These are phyloP conservation scores for Bertia moriformis DNA, from an alignment of 2,329 filamentous ascomycete species.

Conservation along the genomic window DNA sequence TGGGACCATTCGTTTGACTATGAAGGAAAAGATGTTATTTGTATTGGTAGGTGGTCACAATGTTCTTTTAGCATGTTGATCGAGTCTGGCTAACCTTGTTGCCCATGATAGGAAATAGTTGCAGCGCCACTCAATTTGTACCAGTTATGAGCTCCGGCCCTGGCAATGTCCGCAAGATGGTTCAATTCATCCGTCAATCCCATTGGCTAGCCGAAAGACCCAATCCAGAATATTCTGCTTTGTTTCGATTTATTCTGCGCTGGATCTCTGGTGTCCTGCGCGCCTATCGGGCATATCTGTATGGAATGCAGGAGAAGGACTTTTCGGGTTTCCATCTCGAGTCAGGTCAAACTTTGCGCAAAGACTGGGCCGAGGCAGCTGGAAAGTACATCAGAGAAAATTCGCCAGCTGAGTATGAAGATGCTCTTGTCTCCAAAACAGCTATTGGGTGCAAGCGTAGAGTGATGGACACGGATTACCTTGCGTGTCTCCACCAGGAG, in stretches of 20 bases:
- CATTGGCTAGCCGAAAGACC: constrained; percentile 30
- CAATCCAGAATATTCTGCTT: constrained; percentile 21
- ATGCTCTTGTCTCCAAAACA: constrained; percentile 22
- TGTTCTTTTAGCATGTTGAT: background rate
- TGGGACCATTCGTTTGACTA: constrained; percentile 23
- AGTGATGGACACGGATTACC: constrained; percentile 29
- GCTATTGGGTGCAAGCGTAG: constrained; percentile 31
- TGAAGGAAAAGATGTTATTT: constrained; percentile 19
- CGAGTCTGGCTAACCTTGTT: too few species aligned
- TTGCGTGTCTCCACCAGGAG: constrained; percentile 22
- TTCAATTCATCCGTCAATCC: constrained; percentile 32
- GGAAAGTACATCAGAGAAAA: constrained; percentile 23
- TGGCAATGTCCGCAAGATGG: constrained; percentile 19
- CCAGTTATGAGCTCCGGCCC: constrained; percentile 22
- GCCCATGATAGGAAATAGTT: constrained; percentile 23
- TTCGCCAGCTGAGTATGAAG: constrained; percentile 26
- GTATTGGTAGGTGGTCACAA: constrained; percentile 13
- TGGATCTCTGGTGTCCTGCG: constrained; percentile 27
- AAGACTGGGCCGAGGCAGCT: constrained; percentile 18
- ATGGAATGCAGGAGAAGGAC: constrained; percentile 25
- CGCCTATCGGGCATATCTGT: constrained; percentile 23
- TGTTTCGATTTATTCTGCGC: constrained; percentile 26
- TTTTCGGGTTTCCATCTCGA: constrained; percentile 24
- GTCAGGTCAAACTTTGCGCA: constrained; percentile 17
- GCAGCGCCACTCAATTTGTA: constrained; percentile 29